Evolutionary conservation across 2,329 filamentous ascomycete genomes (phyloP).

Genomic region (Colletotrichum scovillei): DNA sequence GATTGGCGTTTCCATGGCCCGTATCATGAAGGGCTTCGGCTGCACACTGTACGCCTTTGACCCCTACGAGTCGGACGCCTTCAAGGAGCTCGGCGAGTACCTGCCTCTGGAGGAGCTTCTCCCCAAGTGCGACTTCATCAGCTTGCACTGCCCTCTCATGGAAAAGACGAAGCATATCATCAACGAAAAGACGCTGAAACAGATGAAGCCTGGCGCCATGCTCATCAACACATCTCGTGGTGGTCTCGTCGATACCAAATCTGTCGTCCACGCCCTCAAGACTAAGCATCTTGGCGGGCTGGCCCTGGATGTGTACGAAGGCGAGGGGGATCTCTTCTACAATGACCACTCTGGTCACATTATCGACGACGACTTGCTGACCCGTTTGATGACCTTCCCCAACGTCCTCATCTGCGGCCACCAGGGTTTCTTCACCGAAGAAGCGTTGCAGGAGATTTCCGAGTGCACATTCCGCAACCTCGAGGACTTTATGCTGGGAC

Average conservation of each 20-base stretch:
- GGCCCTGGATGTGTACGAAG: constrained; percentile 77
- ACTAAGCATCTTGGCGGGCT: constrained; percentile 68
- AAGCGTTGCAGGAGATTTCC: constrained; percentile 73
- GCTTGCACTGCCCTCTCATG: constrained; percentile 74
- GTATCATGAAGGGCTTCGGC: constrained; percentile 73
- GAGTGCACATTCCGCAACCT: constrained; percentile 69
- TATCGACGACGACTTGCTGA: constrained; percentile 74
- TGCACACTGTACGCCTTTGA: constrained; percentile 72
- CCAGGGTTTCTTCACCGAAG: constrained; percentile 76
- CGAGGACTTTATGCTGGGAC: constrained; percentile 52
- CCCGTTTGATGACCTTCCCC: constrained; percentile 75
- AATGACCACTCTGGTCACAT: constrained; percentile 73
- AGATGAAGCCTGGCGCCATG: constrained; percentile 70
- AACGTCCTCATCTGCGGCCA: constrained; percentile 76
- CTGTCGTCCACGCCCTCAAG: constrained; percentile 72
- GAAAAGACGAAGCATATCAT: constrained; percentile 71
- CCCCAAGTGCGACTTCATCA: constrained; percentile 68
- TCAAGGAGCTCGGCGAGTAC: constrained; percentile 63
- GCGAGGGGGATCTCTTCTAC: constrained; percentile 73
- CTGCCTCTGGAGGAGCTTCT: constrained; percentile 66
- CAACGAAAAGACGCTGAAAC: constrained; percentile 60
- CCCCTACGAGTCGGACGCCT: constrained; percentile 61
- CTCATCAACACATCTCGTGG: constrained; percentile 77
- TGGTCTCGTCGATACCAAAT: constrained; percentile 69
- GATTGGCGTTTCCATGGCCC: constrained; percentile 71